Evolutionary conservation across 2,329 filamentous ascomycete species (phyloP).

Genomic region (Diaporthe eres): DNA sequence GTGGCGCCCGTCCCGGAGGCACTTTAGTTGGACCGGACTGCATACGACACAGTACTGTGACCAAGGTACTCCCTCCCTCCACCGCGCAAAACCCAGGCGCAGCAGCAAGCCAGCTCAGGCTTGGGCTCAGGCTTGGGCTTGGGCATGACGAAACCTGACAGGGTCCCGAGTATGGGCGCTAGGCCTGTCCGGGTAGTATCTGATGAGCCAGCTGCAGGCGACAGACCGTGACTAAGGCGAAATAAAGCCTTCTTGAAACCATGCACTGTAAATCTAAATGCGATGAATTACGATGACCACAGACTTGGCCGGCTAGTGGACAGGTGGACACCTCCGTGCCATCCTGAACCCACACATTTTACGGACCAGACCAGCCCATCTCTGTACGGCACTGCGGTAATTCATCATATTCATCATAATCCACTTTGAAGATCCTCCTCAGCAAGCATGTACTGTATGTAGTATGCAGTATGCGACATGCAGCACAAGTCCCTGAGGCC

Average conservation of each 20-base stretch:
- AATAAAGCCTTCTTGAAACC: conserved; percentile 31
- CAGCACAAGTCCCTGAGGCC: neutral
- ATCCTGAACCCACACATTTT: conserved; percentile 1
- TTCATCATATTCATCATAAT: conserved; percentile 31
- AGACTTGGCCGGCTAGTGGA: conserved; percentile 29
- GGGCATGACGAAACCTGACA: conserved; percentile 34
- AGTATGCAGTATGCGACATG: neutral
- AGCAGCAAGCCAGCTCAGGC: conserved; percentile 28
- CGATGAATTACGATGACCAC: conserved; percentile 34
- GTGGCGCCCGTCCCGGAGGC: conserved; percentile 19
- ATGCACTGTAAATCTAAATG: conserved; percentile 34
- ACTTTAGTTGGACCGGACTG: conserved; percentile 10
- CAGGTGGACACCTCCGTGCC: neutral
- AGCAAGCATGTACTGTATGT: neutral
- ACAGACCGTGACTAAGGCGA: conserved; percentile 15
- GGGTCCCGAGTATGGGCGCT: neutral
- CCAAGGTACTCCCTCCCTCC: neutral
- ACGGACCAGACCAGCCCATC: conserved; percentile 10
- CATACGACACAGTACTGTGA: neutral
- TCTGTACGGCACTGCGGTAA: conserved; percentile 12
- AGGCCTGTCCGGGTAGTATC: conserved; percentile 21
- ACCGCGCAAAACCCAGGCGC: conserved; percentile 19
- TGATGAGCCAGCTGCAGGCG: conserved; percentile 16
- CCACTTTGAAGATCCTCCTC: conserved; percentile 17
- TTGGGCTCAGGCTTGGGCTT: conserved; percentile 19